Base-by-base conservation (phyloP, 352 stramenopile species). In the Globisporangium spiculum region DNA sequence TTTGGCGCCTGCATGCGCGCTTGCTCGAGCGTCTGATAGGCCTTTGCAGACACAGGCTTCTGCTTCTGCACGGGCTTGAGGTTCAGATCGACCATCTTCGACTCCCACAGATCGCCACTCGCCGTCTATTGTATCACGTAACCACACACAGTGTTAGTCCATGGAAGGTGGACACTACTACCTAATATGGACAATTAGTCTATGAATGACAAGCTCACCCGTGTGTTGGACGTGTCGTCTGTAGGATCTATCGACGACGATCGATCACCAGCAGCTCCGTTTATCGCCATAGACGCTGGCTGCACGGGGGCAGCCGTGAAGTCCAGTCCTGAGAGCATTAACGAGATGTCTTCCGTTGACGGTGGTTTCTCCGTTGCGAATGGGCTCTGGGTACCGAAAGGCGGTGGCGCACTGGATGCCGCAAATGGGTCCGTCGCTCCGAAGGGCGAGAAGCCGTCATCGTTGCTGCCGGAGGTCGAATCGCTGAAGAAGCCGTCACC, bases 71-170 rank as follows among this genome's bases (percentile, higher is more conserved):
- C 61, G 1, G 78, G 73, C 27, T 89, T 90, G 46, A 94, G 69
- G 68, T 94, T 89, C 52, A 94, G 65, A 48, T 92, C 83, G 26
- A 92, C 84, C 71, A 94, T 92, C 58, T 71, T 78, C 46, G 86
- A 91, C 4, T 77, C 79, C 86, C 86, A 92, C 66, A 94, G 60
- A 67, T 91, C 83, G 16, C 85, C 75, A 30, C 73, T 85, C 34
- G 52, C 70, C 27, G 72, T 79, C 76, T 86, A 30, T 34, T 50
- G 41, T n/a, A 50, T 9, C 41, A 18, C 3, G 14, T 3, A 50
- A 36, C n/a, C n/a, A 24, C n/a, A 55, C 26, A 69, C 52, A 36
- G 27, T 27, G 54, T 60, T 32, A 60, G 54, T 60, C 27, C 27
- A 32, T 60, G 2, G 24, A 12, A 60, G 2, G 8, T 38, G 26